Base-by-base conservation (phyloP, 257 asterid species). In the Solanum rostratum region DNA sequence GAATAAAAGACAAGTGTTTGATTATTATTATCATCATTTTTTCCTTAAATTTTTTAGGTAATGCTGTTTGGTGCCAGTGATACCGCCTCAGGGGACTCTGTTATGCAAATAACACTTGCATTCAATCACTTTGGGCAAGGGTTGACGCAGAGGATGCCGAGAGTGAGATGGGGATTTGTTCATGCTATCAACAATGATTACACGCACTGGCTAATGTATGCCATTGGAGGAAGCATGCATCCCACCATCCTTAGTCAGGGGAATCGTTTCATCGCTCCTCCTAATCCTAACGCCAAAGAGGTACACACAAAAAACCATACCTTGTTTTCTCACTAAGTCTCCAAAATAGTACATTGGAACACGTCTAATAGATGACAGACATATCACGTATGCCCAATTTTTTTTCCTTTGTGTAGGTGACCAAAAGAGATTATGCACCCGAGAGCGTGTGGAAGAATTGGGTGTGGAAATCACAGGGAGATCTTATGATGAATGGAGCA, bases 391-490 rank as follows among this genome's bases (percentile, higher is more conserved):
- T 65, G 20, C 15, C 50, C 30, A 18, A 29, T 15, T 20, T 3
- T 1, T 14, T 37, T n/a, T 41, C 69, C 69, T 22, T 1, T 80
- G 22, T n/a, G 74, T 39, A 94, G 96, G 95, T 95, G 82, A 94
- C 98, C 0, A 92, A 92, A 93, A 90, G 98, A 85, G 96, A 92
- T 11, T 89, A 90, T 55, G 85, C 93, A 82, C 29, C 88, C 0
- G 87, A 95, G 87, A 86, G 86, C 54, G 92, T 7, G 73, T 94
- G 99, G 99, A 89, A 92, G 88, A 89, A 89, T 6, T 95, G 97
- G 99, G 89, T 65, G 2, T 94, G 99, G 98, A 91, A 60, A 91
- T 95, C 98, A 10, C 91, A 94, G 60, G 93, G 92, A 46, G 99
- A 95, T 86, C 52, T 92, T 18, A 63, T 95, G 91, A 66, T 41